Percentiles rank a stretch among this genome's conserved stretches.
Conservation (phyloP, 352 stramenopile species). For the Halophytophthora batemanensis region DNA sequence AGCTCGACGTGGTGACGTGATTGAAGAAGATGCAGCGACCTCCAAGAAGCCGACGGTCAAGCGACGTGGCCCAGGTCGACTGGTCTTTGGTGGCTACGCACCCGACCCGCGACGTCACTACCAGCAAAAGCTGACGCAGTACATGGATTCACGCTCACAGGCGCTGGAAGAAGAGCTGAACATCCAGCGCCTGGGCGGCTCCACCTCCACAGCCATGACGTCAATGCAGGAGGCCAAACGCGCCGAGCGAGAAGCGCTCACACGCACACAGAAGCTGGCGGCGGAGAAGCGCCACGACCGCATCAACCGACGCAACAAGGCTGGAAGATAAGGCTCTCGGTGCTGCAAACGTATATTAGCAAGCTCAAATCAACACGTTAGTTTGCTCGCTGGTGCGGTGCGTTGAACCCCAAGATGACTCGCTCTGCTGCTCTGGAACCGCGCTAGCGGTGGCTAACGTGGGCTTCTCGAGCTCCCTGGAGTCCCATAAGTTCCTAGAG, state of each 20-base stretch:
- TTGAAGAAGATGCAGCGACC: constrained; percentile 15
- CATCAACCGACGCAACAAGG: constrained; percentile 71
- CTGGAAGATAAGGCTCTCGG: constrained; percentile 21
- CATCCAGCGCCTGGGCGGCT: constrained; percentile 43
- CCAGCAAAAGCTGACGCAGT: constrained; percentile 74
- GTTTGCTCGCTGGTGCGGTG: constrained; percentile 10
- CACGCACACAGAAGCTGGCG: constrained; percentile 57
- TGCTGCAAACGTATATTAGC: no score
- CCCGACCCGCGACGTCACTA: constrained; percentile 59
- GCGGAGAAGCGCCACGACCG: constrained; percentile 77
- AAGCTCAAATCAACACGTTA: constrained; percentile 10
- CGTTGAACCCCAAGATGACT: not conserved
- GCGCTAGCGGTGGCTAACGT: constrained; percentile 6
- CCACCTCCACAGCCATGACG: constrained; percentile 19
- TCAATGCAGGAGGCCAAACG: constrained; percentile 48
- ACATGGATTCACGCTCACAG: constrained; percentile 63
- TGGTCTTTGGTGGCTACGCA: constrained; percentile 75
- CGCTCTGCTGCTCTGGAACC: constrained; percentile 9
- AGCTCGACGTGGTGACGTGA: constrained; percentile 9
- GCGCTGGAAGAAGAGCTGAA: constrained; percentile 70
- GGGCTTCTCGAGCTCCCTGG: constrained; percentile 12
- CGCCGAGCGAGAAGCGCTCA: constrained; percentile 61
- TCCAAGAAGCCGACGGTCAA: constrained; percentile 25
- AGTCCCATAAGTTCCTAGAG: constrained; percentile 33
- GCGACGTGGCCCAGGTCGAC: constrained; percentile 44